Base-by-base conservation (phyloP, 2,329 filamentous ascomycete genomes). In the Apiospora kogelbergensis region DNA sequence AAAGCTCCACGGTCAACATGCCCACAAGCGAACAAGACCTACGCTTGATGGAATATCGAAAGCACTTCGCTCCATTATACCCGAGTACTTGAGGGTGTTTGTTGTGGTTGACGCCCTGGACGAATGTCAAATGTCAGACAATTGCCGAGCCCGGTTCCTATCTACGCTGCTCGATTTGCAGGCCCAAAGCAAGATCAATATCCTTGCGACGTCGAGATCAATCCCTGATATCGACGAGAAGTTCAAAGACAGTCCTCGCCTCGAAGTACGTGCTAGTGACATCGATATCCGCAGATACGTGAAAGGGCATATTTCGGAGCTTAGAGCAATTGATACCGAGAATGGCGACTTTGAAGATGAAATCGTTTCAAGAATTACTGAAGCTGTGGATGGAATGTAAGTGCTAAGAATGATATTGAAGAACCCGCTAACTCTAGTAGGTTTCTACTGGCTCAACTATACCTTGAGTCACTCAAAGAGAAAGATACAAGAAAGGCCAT, bases 391-490 rank as follows among this genome's bases (percentile, higher is more conserved):
- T 42, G 77, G 77, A 69, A 79, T 80, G 78, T 80, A 71, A 65
- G 78, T 74, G 17, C 3, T 40, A 2, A 63, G n/a, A 6, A 17
- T 2, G 22, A 11, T 46, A 33, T 10, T 40, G 13, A 15, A 2
- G 57, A 37, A 63, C 57, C 6, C 26, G 30, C 57, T 63, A n/a
- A 63, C 30, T 37, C 15, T 37, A n/a, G 30, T 48, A 81, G 78
- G 78, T 81, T 81, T 72, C 77, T 82, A 7, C 75, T 81, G 20
- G 81, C 79, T 22, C 71, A 77, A 24, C 76, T 82, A 9, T 73
- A 81, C 70, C 66, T 78, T 2, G 76, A 79, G 20, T 78, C 77
- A 1, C 71, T 82, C 1, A 63, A 69, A 9, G 75, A 72, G n/a
- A 78, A 79, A 66, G 72, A 40, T 45, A 78, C 79, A 0, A 57